Evolutionary conservation across 2,329 filamentous ascomycete genomes (phyloP), one percentile per base, ranked within the genome.

Genomic region (Ophiostoma angusticollis): DNA sequence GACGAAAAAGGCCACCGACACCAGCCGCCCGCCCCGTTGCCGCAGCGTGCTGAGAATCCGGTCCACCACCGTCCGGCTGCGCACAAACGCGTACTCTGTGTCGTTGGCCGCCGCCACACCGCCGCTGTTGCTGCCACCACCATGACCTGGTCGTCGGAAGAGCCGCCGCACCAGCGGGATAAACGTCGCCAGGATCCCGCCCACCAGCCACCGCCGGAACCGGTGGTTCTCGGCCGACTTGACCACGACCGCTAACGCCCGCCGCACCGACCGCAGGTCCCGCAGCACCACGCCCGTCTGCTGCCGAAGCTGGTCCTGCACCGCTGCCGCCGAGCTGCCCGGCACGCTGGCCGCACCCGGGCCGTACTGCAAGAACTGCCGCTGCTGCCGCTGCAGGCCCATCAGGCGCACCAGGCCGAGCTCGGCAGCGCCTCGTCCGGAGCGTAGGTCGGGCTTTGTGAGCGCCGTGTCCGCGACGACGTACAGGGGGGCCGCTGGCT

Each of bases 61-160:
- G 4, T 60, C 48, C 21, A 74, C 54, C 5, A 75, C 60, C 3
- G 60, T 58, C 52, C 64, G 65, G 53, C 67, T 70, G 47, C 60
- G 61, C 19, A 53, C 55, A 51, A 73, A 75, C 22, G 72, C 71
- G 49, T 74, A 70, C 55, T 75, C 72, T 19, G 72, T 76, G 46
- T 67, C 61, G 52, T 70, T 74, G 44, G 63, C 51, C 1, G 61
- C 53, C 7, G 58, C 52, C 3, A 56, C 55, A 14, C 9, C 16
- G 12, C 7, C 22, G 33, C 16, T n/a, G 22, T 37, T 61, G 57
- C 12, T 61, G 57, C 12, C 60, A 52, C 9, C 52, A 42, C 12
- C 59, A 14, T 31, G 54, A 13, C 68, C n/a, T n/a, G n/a, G n/a
- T n/a, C n/a, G 62, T 13, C 65, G 64, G 53, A 72, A 74, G 47